Evolutionary conservation across 805 yeast genomes (phyloP).

Genomic region (Nadsonia fulvescens): DNA sequence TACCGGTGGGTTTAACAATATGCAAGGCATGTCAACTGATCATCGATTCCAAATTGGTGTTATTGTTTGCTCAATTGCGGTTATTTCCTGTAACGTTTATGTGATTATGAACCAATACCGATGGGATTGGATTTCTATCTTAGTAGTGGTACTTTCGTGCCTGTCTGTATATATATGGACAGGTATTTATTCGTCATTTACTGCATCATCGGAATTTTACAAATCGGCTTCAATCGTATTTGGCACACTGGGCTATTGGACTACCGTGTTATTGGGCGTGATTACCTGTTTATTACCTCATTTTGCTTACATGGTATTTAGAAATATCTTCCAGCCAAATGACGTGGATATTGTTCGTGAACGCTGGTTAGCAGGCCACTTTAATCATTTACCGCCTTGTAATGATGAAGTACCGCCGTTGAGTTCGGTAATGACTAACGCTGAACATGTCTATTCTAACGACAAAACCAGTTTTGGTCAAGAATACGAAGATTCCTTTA

Average conservation of each 20-base stretch:
- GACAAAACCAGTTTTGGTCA: too few species aligned
- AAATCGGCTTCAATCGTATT: conserved; percentile 44
- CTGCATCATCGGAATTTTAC: conserved; percentile 39
- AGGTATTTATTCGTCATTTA: conserved; percentile 51
- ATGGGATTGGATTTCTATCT: conserved; percentile 54
- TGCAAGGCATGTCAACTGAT: conserved; percentile 35
- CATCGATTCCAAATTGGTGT: conserved; percentile 61
- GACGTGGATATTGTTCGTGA: conserved; percentile 63
- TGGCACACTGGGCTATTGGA: conserved; percentile 52
- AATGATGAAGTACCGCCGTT: conserved; percentile 1
- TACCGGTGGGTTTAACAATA: conserved; percentile 23
- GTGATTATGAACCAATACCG: conserved; percentile 50
- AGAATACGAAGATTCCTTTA: too few species aligned
- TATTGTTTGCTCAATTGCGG: conserved; percentile 39
- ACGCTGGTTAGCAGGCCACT: conserved; percentile 33
- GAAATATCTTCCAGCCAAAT: conserved; percentile 35
- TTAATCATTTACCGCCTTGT: too few species aligned
- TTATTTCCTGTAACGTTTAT: conserved; percentile 45
- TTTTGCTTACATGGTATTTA: conserved; percentile 31
- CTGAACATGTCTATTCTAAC: too few species aligned
- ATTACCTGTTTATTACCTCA: conserved; percentile 43
- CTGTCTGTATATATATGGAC: conserved; percentile 59
- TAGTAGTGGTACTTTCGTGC: conserved; percentile 35
- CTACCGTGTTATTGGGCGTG: conserved; percentile 36
- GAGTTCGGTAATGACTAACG: conserved; percentile 1